Base-by-base conservation (phyloP, 257 asterid genomes). In the Pogostemon cablin region DNA sequence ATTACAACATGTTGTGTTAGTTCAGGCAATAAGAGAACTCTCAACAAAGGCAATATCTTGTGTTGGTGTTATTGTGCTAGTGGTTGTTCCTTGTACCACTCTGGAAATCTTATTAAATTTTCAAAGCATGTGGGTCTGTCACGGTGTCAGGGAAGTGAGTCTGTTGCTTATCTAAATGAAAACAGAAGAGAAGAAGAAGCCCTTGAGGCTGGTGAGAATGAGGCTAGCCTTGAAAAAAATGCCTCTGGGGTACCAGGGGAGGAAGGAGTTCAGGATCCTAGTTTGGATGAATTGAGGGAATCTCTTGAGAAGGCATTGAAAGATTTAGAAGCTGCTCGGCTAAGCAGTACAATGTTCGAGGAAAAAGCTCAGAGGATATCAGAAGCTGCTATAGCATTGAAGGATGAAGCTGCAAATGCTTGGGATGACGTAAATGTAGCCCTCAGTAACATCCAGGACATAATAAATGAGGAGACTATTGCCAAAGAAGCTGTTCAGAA, bases 361-460 rank as follows among this genome's bases (percentile, higher is more conserved):
- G 98, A 89, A 54, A 84, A 89, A 79, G 98, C 99, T 15, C 98
- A 95, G 81, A 86, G 44, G 74, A 88, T 95, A 81, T 86, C 99
- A 34, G 99, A 95, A 86, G 73, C 87, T 76, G 95, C 99, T 65
- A 95, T 95, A 75, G 87, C 96, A 41, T 78, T 89, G 80, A 91
- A 87, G 80, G 99, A 95, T 77, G 92, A 89, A 70, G 95, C 93
- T 60, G 78, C 76, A 47, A 86, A 67, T 72, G 95, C 98, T 42
- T 79, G 86, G 96, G 76, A 69, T 71, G 81, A 86, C 77, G 91
- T 83, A 67, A 81, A 77, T 81, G 73, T 47, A 62, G 81, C 86
- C 72, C 84, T 91, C 67, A 72, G 62, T 57, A 77, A 72, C 48
- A 67, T 88, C 79, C 88, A 91, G 65, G 95, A 84, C 80, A 72